These are phyloP conservation scores for Heteromeles arbutifolia DNA, from an alignment of 306 rosid genomes.

Conservation along the genomic window DNA sequence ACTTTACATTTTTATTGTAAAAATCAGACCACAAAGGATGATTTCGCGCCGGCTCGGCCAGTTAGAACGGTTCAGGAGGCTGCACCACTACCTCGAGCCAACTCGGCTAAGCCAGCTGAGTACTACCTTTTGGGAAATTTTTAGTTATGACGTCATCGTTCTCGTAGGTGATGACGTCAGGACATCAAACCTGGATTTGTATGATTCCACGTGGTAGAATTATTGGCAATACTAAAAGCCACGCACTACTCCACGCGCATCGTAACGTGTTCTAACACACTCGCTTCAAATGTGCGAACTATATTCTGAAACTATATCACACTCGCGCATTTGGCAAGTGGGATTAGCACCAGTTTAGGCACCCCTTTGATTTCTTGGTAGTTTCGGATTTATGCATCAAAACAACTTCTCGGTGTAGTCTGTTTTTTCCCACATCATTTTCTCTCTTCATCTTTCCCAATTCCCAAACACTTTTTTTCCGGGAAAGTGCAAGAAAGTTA, in stretches of 20 bases:
- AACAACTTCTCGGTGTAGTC: background rate
- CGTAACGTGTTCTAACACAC: background rate
- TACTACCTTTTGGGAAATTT: no score
- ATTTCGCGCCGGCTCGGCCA: background rate
- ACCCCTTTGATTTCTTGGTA: background rate
- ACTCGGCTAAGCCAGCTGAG: background rate
- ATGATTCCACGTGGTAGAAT: slow-evolving; percentile 19
- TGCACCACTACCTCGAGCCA: background rate
- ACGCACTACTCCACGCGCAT: background rate
- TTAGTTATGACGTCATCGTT: slow-evolving; percentile 15
- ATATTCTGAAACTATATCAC: background rate
- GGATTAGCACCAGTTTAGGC: background rate
- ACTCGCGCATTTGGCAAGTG: slow-evolving; percentile 8
- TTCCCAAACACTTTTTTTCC: background rate
- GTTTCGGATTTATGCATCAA: slow-evolving; percentile 8
- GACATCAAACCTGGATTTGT: background rate
- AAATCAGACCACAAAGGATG: no score
- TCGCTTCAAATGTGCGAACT: background rate
- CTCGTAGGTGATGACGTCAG: background rate
- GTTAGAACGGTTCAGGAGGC: background rate
- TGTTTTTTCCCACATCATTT: background rate
- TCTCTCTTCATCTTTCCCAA: background rate
- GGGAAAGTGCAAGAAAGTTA: background rate
- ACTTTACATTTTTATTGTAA: no score
- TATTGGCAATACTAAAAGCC: background rate